A percentile compares a stretch with the other conserved stretches of the same genome.
These are phyloP conservation scores for Bisporella sp. DNA, from an alignment of 2,329 filamentous ascomycete genomes.

Conservation along the genomic window DNA sequence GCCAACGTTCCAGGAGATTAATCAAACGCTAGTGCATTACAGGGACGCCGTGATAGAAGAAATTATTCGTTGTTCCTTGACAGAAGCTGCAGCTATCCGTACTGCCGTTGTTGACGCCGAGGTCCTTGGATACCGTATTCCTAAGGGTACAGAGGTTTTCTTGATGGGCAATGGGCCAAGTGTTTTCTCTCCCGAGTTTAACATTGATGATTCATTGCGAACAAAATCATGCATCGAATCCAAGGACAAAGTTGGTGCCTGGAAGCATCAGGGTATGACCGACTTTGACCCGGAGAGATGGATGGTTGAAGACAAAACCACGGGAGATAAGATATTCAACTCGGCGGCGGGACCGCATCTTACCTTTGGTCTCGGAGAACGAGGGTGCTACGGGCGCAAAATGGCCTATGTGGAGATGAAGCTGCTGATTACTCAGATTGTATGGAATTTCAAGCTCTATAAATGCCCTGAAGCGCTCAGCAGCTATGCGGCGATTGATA, in stretches of 20 bases:
- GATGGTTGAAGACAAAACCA: constrained; percentile 11
- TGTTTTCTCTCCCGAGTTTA: constrained; percentile 15
- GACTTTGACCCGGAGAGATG: constrained; percentile 33
- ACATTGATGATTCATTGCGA: constrained; percentile 20
- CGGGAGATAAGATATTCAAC: constrained; percentile 22
- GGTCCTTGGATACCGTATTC: constrained; percentile 29
- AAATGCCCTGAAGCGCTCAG: constrained; percentile 3
- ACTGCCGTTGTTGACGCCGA: constrained; percentile 25
- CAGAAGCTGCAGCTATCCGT: constrained; percentile 26
- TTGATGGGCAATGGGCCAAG: constrained; percentile 18
- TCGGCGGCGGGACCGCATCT: constrained; percentile 29
- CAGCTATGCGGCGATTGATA: constrained; percentile 4
- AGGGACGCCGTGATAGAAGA: constrained; percentile 21
- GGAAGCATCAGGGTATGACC: constrained; percentile 19
- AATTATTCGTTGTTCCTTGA: constrained; percentile 26
- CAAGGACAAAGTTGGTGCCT: constrained; percentile 19
- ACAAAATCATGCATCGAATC: neutral
- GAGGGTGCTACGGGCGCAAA: constrained; percentile 33
- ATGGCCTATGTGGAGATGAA: constrained; percentile 31
- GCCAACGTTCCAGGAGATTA: constrained; percentile 14
- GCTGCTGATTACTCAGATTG: constrained; percentile 5
- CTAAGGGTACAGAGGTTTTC: constrained; percentile 30
- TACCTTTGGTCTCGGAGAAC: constrained; percentile 30
- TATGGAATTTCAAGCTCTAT: constrained; percentile 10
- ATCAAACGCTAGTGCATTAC: constrained; percentile 8